Evolutionary conservation across 2,329 filamentous ascomycete genomes (phyloP), one percentile per base, ranked within the genome.

Genomic region (Colletotrichum eremochloae): DNA sequence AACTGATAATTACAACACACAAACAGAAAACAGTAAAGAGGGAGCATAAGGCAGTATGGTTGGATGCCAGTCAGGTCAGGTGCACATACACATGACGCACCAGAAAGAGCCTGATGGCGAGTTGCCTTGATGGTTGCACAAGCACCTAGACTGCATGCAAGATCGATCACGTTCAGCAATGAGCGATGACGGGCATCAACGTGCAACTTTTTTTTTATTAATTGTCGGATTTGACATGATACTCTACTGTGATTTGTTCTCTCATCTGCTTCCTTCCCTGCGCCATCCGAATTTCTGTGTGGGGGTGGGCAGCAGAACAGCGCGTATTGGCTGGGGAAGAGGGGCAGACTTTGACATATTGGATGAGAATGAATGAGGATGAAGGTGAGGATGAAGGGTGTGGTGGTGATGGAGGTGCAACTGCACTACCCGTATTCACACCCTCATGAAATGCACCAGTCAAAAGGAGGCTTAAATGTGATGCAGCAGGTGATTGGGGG

Each of bases 151-250:
- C 38, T 68, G 68, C 68, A 71, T 71, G 68, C 68, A 68, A 38
- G 52, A n/a, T 33, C 40, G 68, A 71, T 71, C 68, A 71, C 58
- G 57, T 71, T 71, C 55, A 38, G 18, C 31, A 5, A 29, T 11
- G 46, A 46, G 6, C 20, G 24, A 63, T 68, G 68, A 63, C 57
- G 50, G 55, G 63, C 68, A 48, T 67, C 63, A 29, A 60, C 40
- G 61, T 63, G 62, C 62, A 64, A n/a, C 50, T 42, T 46, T 64
- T 24, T 9, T 48, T 42, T 55, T 55, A 20, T 5, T 40, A 9
- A 9, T 31, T 12, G 29, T 64, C 38, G 4, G 24, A 53, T 63
- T 8, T 8, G 55, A 57, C 20, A 48, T 31, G 48, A 63, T n/a
- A 24, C 36, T 29, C 12, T 63, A 31, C 14, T 53, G 48, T 52